phyloP scores from a whole-genome alignment of 495 filamentous ascomycete genomes.

The Tuber brumale region DNA sequence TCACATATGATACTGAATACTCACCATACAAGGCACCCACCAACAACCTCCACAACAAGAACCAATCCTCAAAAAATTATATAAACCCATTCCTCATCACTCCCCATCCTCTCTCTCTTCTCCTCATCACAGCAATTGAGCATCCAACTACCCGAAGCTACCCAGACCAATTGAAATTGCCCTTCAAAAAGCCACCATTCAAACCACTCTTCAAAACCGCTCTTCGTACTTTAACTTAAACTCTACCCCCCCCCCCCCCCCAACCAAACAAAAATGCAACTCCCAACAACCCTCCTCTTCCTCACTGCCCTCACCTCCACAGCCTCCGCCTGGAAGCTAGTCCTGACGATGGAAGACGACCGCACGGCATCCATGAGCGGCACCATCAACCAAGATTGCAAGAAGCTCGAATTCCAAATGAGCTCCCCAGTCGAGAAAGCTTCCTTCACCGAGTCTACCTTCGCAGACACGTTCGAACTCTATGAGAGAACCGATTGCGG shows the following conservation, averaged over 20 bases:
- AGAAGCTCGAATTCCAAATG: not conserved
- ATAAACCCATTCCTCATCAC: not conserved
- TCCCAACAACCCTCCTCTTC: not conserved
- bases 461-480: not conserved
- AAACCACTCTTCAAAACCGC: not conserved
- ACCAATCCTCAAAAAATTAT: not conserved
- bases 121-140: not conserved
- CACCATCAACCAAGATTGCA: not conserved
- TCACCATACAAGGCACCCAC: not conserved
- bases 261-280: not conserved
- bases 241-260: not conserved
- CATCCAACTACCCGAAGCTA: not conserved
- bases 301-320: not conserved
- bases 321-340: not conserved
- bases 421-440: not conserved
- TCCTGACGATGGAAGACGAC: not conserved
- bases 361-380: not conserved
- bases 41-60: not conserved
- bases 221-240: not conserved
- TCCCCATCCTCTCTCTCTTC: not conserved
- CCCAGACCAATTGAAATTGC: not conserved
- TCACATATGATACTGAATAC: not conserved
- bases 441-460: not conserved
- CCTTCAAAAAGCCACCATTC: not conserved
- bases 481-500: not conserved